These are phyloP conservation scores for Penicillium tannophilum DNA, from an alignment of 495 filamentous ascomycete species.

Conservation along the genomic window DNA sequence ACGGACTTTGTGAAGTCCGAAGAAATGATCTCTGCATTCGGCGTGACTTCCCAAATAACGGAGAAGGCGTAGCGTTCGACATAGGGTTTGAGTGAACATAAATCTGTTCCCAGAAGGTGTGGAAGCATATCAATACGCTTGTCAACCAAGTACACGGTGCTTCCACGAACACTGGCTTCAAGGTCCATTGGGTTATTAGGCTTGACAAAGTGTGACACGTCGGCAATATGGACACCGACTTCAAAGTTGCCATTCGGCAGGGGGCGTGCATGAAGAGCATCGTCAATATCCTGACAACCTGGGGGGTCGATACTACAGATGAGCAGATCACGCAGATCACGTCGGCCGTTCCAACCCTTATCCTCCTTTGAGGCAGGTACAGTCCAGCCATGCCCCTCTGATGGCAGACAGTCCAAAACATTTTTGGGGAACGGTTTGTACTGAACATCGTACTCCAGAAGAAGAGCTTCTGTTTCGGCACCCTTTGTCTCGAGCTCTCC, in stretches of 20 bases:
- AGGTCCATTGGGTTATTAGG: slow-evolving; percentile 96
- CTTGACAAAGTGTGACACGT: slow-evolving; percentile 97
- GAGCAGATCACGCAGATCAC: slow-evolving; percentile 80
- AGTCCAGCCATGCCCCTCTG: slow-evolving; percentile 91
- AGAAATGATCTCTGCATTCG: slow-evolving; percentile 80
- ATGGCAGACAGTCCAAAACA: slow-evolving; percentile 88
- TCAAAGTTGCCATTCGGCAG: slow-evolving; percentile 94
- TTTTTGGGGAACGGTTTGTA: slow-evolving; percentile 96
- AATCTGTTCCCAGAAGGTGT: slow-evolving; percentile 89
- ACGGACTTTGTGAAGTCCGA: slow-evolving; percentile 92
- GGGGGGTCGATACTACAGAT: slow-evolving; percentile 98
- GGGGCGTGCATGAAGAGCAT: slow-evolving; percentile 84
- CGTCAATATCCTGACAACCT: slow-evolving; percentile 97
- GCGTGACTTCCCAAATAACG: slow-evolving; percentile 87
- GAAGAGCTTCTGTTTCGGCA: slow-evolving; percentile 91
- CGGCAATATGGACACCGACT: slow-evolving; percentile 98
- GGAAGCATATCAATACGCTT: slow-evolving; percentile 99
- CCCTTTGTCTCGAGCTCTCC: slow-evolving; percentile 94
- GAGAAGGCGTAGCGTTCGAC: slow-evolving; percentile 98
- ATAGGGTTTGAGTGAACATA: slow-evolving; percentile 96
- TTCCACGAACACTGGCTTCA: slow-evolving; percentile 90
- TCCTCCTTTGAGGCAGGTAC: slow-evolving; percentile 77
- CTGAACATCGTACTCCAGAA: slow-evolving; percentile 95
- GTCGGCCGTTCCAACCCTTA: slow-evolving; percentile 79
- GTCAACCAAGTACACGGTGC: slow-evolving; percentile 96